These are phyloP conservation scores for Eustoma russellianum DNA, from an alignment of 257 asterid species.

Conservation along the genomic window DNA sequence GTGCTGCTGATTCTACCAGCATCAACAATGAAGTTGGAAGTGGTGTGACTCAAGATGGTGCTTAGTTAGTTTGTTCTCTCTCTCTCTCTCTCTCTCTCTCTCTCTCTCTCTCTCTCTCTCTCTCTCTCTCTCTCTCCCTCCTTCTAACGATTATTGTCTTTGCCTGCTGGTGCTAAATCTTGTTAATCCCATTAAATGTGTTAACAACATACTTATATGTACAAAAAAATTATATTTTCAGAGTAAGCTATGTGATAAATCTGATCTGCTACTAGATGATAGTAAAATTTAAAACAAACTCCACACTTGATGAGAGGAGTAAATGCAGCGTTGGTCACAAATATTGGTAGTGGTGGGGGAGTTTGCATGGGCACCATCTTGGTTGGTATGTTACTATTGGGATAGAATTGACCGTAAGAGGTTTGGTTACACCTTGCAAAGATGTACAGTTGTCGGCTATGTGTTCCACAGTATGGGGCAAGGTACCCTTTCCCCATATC, in stretches of 20 bases:
- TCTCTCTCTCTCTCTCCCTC: background rate
- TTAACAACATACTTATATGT: no score
- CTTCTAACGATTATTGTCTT: no score
- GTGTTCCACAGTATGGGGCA: no score
- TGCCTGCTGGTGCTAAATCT: no score
- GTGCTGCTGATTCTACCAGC: constrained; percentile 9
- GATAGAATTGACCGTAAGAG: background rate
- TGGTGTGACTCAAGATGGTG: constrained; percentile 13
- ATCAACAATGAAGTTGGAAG: constrained; percentile 9
- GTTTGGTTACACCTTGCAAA: background rate
- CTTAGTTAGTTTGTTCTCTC: constrained; percentile 1
- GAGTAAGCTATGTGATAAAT: no score
- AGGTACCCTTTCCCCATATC: no score
- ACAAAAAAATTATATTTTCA: no score
- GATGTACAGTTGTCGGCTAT: background rate
- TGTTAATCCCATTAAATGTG: no score
- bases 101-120: background rate
- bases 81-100: background rate
- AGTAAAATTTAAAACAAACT: no score
- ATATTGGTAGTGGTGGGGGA: constrained; percentile 1
- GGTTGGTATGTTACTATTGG: constrained; percentile 3
- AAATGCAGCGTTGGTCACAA: background rate
- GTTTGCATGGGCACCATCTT: constrained; percentile 6
- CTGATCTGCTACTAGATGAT: no score
- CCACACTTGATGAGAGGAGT: no score